Evolutionary conservation across 1,284 basidiomycete species (phyloP).

Genomic region (Thecaphora frezii): DNA sequence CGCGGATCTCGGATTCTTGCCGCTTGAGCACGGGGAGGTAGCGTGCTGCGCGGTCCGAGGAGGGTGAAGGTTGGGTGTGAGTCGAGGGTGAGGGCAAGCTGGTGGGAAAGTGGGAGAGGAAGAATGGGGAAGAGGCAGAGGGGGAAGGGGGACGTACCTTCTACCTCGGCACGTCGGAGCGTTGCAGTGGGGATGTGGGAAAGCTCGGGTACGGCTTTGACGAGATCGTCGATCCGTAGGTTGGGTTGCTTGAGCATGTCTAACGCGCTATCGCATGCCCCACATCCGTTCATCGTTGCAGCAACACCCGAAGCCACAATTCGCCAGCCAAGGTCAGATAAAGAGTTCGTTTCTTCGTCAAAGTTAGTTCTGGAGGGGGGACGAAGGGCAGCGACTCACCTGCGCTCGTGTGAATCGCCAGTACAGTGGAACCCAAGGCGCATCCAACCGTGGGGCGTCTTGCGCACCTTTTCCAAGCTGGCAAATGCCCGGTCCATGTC

Average conservation of each 20-base stretch:
- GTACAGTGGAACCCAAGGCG: slow-evolving; percentile 52
- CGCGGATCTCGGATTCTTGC: slow-evolving; percentile 74
- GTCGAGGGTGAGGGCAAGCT: no score
- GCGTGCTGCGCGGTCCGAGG: background rate
- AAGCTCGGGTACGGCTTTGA: slow-evolving; percentile 66
- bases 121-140: no score
- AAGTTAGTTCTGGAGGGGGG: background rate
- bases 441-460: slow-evolving; percentile 58
- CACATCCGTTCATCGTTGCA: no score
- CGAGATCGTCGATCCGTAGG: slow-evolving; percentile 64
- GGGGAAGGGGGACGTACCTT: slow-evolving; percentile 2
- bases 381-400: slow-evolving; percentile 17
- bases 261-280: slow-evolving; percentile 66
- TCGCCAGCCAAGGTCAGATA: no score
- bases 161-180: slow-evolving; percentile 21
- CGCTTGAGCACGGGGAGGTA: slow-evolving; percentile 66
- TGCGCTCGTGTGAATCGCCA: slow-evolving; percentile 51
- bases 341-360: no score
- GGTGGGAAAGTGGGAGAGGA: no score
- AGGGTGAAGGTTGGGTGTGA: background rate
- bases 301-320: no score
- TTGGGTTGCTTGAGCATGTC: slow-evolving; percentile 72
- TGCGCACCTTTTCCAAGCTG: slow-evolving; percentile 62
- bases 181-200: slow-evolving; percentile 60
- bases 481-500: slow-evolving; percentile 65